These are phyloP conservation scores for Pseudogymnoascus verrucosus DNA, from an alignment of 2,329 filamentous ascomycete genomes.

Conservation along the genomic window DNA sequence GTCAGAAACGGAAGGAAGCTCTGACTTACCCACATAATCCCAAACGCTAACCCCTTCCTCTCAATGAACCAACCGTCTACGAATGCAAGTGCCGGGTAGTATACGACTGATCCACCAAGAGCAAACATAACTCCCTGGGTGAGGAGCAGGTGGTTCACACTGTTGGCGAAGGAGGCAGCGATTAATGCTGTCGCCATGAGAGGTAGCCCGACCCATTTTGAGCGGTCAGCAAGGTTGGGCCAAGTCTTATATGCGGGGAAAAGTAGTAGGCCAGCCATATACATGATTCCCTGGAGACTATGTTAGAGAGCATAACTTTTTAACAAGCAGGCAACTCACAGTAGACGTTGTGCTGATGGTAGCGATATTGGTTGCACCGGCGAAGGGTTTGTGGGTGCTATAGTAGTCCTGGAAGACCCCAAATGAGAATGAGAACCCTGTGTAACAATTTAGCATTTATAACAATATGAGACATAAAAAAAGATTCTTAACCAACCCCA, in stretches of 20 bases:
- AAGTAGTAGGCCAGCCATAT: constrained; percentile 20
- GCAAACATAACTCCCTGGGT: constrained; percentile 40
- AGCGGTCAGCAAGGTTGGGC: constrained; percentile 26
- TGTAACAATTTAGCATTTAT: constrained; percentile 14
- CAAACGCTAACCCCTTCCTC: constrained; percentile 40
- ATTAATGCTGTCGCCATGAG: constrained; percentile 30
- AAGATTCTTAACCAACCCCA: constrained; percentile 36
- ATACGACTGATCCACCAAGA: constrained; percentile 33
- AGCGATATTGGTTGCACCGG: constrained; percentile 30
- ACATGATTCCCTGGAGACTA: constrained; percentile 25
- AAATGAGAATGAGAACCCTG: constrained; percentile 32
- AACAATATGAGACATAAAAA: constrained; percentile 21
- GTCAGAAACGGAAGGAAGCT: constrained; percentile 8
- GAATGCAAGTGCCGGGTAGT: constrained; percentile 33
- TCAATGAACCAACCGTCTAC: constrained; percentile 42
- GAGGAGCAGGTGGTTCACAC: constrained; percentile 35
- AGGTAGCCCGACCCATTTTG: constrained; percentile 28
- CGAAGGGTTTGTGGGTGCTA: constrained; percentile 30
- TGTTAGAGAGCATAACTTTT: constrained; percentile 30
- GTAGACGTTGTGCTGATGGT: constrained; percentile 33
- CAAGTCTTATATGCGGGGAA: constrained; percentile 20
- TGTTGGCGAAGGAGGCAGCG: constrained; percentile 35
- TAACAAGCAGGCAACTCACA: constrained; percentile 29
- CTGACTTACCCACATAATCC: constrained; percentile 37
- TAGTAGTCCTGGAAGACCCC: constrained; percentile 39